Base-by-base conservation (phyloP, 2,329 filamentous ascomycete genomes). In the Penicillium sp. region DNA sequence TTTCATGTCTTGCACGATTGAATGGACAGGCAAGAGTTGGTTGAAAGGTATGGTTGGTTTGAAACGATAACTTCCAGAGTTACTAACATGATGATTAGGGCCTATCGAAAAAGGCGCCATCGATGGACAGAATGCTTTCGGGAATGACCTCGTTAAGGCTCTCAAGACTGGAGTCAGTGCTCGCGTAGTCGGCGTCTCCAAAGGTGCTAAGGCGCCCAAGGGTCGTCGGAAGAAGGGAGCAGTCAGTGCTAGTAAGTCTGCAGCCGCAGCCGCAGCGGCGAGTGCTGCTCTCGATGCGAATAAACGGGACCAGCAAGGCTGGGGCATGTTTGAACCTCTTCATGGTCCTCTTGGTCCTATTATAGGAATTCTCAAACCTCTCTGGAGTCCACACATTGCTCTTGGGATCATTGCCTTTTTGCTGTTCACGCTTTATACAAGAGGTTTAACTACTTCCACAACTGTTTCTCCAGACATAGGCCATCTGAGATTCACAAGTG, bases 21-120 rank as follows among this genome's bases (percentile, higher is more conserved):
- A 99, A 68, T 99, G 95, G 95, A 87, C 88, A 3, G 92, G 92
- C 65, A 99, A 97, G 80, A 97, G 92, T 77, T 99, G 94, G 94
- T 77, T 99, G 47, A 97, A 94, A 78, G 90, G 92, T 95, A 78
- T 69, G 79, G 68, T 60, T 5, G 4, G 12, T 23, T 8, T 5
- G 14, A 35, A 46, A 24, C 48, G 3, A 21, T 30, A 5, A 30
- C 28, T 5, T 30, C 3, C 5, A 1, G 8, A n/a, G n/a, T 48
- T 24, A 33, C 5, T 51, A 28, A 33, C 12, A 12, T 23, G 49
- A 58, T 50, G 20, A 52, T 35, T 62, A 96, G 91, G 89, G 61
- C 90, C 94, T 2, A 99, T 99, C 64, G 94, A 99, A 71, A 97
- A 96, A 71, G 93, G 91, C 59, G 91, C 92, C 45, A 92, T 89